Percentiles rank a stretch among this genome's conserved stretches.
These are phyloP conservation scores for Prasinococcaceae sp. DNA, from an alignment of 139 green algal species.

Conservation along the genomic window DNA sequence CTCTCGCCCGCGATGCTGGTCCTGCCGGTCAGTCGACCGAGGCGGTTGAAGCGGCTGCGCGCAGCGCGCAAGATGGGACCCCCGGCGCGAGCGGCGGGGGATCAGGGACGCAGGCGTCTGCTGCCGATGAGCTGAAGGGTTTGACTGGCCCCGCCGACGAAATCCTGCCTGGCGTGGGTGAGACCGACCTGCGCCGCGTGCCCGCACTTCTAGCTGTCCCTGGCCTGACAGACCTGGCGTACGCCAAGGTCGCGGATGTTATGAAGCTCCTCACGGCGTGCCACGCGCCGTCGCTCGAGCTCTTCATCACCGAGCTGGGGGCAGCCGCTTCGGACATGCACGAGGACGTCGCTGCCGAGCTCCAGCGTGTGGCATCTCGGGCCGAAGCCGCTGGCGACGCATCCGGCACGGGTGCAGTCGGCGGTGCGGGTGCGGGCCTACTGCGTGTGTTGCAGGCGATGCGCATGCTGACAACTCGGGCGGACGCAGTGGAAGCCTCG, in stretches of 20 bases:
- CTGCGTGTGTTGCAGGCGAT: constrained; percentile 54
- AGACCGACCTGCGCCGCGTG: too few species aligned
- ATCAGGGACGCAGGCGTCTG: too few species aligned
- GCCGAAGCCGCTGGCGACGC: constrained; percentile 16
- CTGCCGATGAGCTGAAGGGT: too few species aligned
- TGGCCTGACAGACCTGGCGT: constrained; percentile 40
- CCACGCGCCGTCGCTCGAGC: constrained; percentile 31
- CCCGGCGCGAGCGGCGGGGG: too few species aligned
- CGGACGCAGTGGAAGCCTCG: too few species aligned
- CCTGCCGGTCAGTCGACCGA: too few species aligned
- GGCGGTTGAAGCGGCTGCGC: too few species aligned
- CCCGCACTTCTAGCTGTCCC: background rate
- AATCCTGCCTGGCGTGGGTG: too few species aligned
- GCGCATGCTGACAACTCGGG: constrained; percentile 30
- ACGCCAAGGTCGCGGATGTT: constrained; percentile 30
- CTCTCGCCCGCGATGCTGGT: too few species aligned
- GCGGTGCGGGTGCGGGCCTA: constrained; percentile 33
- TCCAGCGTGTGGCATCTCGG: constrained; percentile 27
- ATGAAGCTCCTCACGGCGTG: constrained; percentile 45
- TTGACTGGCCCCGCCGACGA: too few species aligned
- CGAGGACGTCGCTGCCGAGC: constrained; percentile 14
- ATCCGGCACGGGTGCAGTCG: too few species aligned
- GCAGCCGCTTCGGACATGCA: constrained; percentile 7
- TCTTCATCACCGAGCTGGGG: constrained; percentile 36
- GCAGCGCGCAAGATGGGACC: too few species aligned